Evolutionary conservation across 2,329 filamentous ascomycete genomes (phyloP).

Genomic region (Talaromyces islandicus): DNA sequence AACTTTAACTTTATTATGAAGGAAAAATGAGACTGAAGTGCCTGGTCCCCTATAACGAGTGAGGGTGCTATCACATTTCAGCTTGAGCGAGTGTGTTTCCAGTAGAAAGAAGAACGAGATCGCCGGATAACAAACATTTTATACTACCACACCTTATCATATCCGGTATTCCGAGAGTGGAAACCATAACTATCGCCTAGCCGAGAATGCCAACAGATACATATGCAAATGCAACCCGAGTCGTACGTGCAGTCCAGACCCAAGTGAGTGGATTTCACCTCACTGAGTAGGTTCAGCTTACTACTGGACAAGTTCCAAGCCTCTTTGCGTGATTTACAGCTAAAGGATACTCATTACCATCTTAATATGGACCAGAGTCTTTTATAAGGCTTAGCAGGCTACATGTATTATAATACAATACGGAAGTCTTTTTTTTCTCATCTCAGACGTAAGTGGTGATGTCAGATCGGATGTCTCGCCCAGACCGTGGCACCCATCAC

Average conservation of each 20-base stretch:
- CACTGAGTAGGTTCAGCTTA: not conserved
- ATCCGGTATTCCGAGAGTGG: not conserved
- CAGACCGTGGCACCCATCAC: not conserved
- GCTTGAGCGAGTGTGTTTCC: not conserved
- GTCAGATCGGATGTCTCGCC: not conserved
- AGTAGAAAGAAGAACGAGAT: not conserved
- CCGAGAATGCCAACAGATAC: not conserved
- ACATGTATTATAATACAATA: not conserved
- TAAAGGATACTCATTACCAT: not conserved
- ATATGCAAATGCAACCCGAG: not conserved
- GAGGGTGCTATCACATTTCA: not conserved
- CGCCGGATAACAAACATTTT: not conserved
- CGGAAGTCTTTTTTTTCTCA: not conserved
- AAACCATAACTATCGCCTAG: not conserved
- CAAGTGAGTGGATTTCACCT: not conserved
- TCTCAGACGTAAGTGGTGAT: not conserved
- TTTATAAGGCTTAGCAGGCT: not conserved
- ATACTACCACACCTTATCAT: not conserved
- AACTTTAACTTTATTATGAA: not conserved
- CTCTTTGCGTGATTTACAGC: not conserved
- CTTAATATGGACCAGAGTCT: not conserved
- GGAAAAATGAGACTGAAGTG: not conserved
- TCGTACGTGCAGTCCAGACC: not conserved
- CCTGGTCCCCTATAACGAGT: not conserved
- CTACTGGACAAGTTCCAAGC: not conserved